Conservation (phyloP, 495 filamentous ascomycete species). For the Penicillium egyptiacum region DNA sequence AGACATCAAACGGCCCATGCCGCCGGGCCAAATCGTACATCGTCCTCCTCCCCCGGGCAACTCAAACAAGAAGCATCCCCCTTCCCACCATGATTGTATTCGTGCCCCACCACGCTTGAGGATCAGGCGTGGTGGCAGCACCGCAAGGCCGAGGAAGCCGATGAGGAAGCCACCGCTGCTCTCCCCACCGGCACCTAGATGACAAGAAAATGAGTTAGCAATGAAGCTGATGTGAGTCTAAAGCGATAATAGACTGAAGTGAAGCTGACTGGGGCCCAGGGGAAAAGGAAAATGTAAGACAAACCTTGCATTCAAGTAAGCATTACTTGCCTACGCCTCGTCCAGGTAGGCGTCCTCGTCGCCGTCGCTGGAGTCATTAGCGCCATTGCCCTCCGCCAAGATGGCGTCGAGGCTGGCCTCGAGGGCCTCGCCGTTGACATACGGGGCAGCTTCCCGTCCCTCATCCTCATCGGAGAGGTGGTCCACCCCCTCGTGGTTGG, state of each 20-base stretch:
- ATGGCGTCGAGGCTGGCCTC: background rate
- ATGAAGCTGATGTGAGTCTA: too few species aligned
- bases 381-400: background rate
- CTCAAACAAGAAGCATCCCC: background rate
- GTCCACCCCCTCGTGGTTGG: too few species aligned
- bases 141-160: background rate
- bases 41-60: background rate
- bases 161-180: background rate
- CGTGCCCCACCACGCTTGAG: constrained; percentile 2
- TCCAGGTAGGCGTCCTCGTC: background rate
- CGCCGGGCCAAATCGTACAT: background rate
- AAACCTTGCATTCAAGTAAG: background rate
- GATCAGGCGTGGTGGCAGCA: background rate
- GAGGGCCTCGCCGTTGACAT: background rate
- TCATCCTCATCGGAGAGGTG: too few species aligned
- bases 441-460: too few species aligned
- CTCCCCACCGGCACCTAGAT: background rate
- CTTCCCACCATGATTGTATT: background rate
- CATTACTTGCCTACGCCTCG: background rate
- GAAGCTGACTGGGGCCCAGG: background rate
- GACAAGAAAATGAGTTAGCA: background rate
- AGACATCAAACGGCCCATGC: background rate
- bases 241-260: background rate
- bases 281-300: background rate
- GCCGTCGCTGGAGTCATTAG: background rate